Percentiles rank a stretch among this genome's conserved stretches.
Conservation (phyloP, 2,329 filamentous ascomycete genomes). For the Neophaeococcomyces mojaviensis region DNA sequence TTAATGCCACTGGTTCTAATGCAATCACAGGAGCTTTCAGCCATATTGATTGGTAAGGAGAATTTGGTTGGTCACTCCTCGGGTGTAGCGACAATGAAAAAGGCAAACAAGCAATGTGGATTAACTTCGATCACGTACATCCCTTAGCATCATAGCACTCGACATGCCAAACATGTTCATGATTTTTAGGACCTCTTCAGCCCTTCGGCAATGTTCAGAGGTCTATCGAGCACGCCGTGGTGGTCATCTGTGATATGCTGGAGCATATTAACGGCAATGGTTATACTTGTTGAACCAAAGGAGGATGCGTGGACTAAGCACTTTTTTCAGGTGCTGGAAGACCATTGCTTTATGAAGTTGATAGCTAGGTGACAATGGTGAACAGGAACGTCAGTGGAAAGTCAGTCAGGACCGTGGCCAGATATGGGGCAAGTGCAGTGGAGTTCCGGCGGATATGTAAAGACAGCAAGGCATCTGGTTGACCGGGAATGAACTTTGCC, state of each 20-base stretch:
- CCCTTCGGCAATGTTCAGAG: constrained; percentile 28
- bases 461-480: too few relatives aligned
- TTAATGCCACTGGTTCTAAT: constrained; percentile 40
- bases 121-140: constrained; percentile 29
- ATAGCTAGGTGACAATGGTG: constrained; percentile 51
- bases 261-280: constrained; percentile 21
- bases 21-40: constrained; percentile 36
- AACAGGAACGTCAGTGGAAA: constrained; percentile 45
- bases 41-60: constrained; percentile 32
- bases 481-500: too few relatives aligned
- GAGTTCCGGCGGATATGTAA: constrained; percentile 31
- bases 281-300: constrained; percentile 35
- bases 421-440: constrained; percentile 41
- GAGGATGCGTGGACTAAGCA: constrained; percentile 42
- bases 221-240: constrained; percentile 28
- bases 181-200: constrained; percentile 48
- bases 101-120: constrained; percentile 4
- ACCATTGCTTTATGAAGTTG: constrained; percentile 40
- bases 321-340: constrained; percentile 39
- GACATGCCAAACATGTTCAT: constrained; percentile 45
- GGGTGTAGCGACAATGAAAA: constrained; percentile 27
- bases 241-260: constrained; percentile 34
- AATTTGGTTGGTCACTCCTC: constrained; percentile 28
- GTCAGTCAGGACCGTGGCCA: constrained; percentile 38
- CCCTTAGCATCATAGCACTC: constrained; percentile 34